Evolutionary conservation across 176 grass and related monocot genomes (phyloP), one percentile per base, ranked within the genome.

Genomic region (Paspalum notatum): DNA sequence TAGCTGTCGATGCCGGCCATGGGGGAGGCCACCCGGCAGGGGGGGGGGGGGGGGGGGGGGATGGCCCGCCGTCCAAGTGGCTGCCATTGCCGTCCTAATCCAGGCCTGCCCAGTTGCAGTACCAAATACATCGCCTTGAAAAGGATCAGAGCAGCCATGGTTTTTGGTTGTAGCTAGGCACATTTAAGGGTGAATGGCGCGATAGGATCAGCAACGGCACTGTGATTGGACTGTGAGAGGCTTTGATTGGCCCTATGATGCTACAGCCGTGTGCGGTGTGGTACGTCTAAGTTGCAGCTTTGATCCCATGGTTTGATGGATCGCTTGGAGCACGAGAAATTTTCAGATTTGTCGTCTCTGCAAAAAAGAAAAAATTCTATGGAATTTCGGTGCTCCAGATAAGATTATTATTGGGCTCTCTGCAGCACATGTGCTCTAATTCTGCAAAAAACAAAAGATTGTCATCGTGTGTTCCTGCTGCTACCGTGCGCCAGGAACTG

Each of bases 1-100:
- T 91, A 80, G 78, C 63, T 87, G 86, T 88, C 88, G 25, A 17
- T 94, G 88, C 79, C 48, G 82, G 18, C 91, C 91, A 83, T 69
- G 51, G 43, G 72, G 82, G 88, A 84, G 85, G 79, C 91, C 88
- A 45, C 60, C 85, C 88, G 82, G 48, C 91, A 93, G 77, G 5
- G 73, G 2, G 32, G 81, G n/a, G n/a, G n/a, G 77, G 5, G 73
- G 2, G 32, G 81, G n/a, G 77, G 5, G 73, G 2, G 32, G 81
- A 17, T 88, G 70, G 3, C 82, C 88, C 82, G 66, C 88, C 59
- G 18, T 2, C 40, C 77, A 69, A 84, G 61, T 79, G 75, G 16
- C 74, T 66, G 17, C 71, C 10, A 7, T 52, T 52, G 61, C 61
- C 10, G 62, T 68, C 77, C 60, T 60, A 58, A 86, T 68, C 66